Percentiles rank a stretch among this genome's conserved stretches.
These are phyloP conservation scores for Yamadazyma ubonensis DNA, from an alignment of 805 yeast species.

Conservation along the genomic window DNA sequence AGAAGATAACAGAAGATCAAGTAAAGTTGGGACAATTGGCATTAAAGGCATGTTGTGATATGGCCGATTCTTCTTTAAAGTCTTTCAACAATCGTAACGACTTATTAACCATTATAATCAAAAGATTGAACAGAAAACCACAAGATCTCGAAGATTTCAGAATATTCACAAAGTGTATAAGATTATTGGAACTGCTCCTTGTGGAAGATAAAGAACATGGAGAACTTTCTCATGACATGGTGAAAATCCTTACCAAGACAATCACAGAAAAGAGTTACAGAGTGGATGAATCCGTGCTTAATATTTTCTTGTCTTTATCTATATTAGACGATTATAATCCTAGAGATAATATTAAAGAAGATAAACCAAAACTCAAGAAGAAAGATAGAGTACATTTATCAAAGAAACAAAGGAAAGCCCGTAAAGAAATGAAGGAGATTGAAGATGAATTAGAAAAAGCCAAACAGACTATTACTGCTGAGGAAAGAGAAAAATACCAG, in stretches of 20 bases:
- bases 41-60: conserved; percentile 75
- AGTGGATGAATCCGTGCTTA: conserved; percentile 80
- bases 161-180: conserved; percentile 57
- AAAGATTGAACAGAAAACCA: conserved; percentile 66
- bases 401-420: conserved; percentile 83
- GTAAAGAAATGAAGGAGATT: conserved; percentile 82
- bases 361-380: conserved; percentile 59
- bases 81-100: conserved; percentile 84
- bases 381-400: conserved; percentile 88
- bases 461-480: conserved; percentile 81
- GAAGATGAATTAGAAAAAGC: conserved; percentile 89
- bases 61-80: conserved; percentile 58
- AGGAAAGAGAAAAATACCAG: conserved; percentile 83
- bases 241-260: conserved; percentile 65
- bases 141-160: conserved; percentile 44
- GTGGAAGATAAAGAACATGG: conserved; percentile 78
- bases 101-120: conserved; percentile 61
- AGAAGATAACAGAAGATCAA: conserved; percentile 30
- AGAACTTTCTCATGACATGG: conserved; percentile 71
- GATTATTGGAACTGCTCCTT: conserved; percentile 67
- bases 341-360: conserved; percentile 45
- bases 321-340: conserved; percentile 74
- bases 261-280: conserved; percentile 70
- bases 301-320: conserved; percentile 65
- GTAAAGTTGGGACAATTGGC: conserved; percentile 57